Conservation (phyloP, 2,329 filamentous ascomycete genomes). For the Rhinocladiella mackenziei region DNA sequence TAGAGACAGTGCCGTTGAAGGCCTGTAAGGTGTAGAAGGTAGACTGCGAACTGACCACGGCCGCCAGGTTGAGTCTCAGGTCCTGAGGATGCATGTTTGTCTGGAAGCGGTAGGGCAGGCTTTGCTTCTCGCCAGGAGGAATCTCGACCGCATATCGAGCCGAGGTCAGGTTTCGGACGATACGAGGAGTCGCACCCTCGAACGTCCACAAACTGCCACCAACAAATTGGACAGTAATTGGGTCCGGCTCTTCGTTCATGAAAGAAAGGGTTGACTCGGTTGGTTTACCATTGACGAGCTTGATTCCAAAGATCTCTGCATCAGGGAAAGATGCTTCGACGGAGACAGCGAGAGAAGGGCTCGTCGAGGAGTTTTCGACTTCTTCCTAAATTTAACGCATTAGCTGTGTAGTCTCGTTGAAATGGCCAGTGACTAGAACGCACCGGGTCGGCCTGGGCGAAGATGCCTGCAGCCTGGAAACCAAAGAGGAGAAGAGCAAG, state of each 20-base stretch:
- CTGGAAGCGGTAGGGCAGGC: constrained; percentile 67
- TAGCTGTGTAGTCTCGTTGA: constrained; percentile 6
- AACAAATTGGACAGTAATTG: constrained; percentile 71
- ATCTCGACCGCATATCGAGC: constrained; percentile 70
- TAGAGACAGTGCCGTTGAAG: constrained; percentile 75
- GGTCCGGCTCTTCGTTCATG: constrained; percentile 73
- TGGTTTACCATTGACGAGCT: constrained; percentile 86
- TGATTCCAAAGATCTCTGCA: constrained; percentile 84
- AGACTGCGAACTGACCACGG: constrained; percentile 56
- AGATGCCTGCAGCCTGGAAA: constrained; percentile 61
- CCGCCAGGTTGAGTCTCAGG: constrained; percentile 69
- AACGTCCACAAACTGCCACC: constrained; percentile 67
- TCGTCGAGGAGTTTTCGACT: constrained; percentile 61
- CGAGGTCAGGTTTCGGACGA: constrained; percentile 81
- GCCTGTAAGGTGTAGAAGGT: constrained; percentile 71
- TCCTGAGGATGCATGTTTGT: constrained; percentile 93
- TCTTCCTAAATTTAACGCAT: constrained; percentile 56
- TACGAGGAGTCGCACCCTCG: constrained; percentile 52
- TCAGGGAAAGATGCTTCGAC: constrained; percentile 58
- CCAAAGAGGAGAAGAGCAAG: constrained; percentile 69
- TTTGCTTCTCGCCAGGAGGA: constrained; percentile 63
- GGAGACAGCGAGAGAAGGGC: constrained; percentile 53
- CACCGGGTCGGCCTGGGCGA: constrained; percentile 52
- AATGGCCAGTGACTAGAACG: constrained; percentile 11
- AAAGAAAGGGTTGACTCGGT: constrained; percentile 79